These are phyloP conservation scores for Lachnellula hyalina DNA, from an alignment of 2,329 filamentous ascomycete species.

Conservation along the genomic window DNA sequence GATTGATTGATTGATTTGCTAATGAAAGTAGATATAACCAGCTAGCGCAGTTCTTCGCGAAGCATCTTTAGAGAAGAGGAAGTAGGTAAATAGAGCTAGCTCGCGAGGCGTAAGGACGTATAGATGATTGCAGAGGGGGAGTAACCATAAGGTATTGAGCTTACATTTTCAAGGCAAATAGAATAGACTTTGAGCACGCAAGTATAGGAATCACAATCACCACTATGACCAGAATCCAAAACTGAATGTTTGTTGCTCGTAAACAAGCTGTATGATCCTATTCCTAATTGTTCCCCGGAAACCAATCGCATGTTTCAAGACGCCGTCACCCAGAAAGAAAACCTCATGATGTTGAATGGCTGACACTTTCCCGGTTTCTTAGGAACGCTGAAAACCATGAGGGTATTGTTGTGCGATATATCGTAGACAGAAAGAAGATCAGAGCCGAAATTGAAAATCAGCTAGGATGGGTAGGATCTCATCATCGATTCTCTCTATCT, in stretches of 20 bases:
- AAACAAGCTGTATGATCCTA: not conserved
- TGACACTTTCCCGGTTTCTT: not conserved
- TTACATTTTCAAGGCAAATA: not conserved
- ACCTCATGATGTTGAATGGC: not conserved
- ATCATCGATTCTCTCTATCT: slow-evolving; percentile 22
- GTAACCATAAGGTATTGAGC: no score
- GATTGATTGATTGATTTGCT: not conserved
- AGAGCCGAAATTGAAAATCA: slow-evolving; percentile 1
- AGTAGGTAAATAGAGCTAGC: not conserved
- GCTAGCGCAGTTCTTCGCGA: slow-evolving; percentile 16
- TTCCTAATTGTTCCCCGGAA: not conserved
- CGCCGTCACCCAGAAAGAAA: not conserved
- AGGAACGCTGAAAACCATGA: not conserved
- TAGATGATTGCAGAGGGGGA: not conserved
- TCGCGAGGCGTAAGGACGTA: not conserved
- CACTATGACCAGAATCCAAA: not conserved
- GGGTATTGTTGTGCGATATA: not conserved
- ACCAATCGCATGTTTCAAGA: not conserved
- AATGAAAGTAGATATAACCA: slow-evolving; percentile 18
- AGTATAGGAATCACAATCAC: not conserved
- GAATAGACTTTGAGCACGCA: not conserved
- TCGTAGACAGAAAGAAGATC: not conserved
- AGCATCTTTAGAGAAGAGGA: slow-evolving; percentile 7
- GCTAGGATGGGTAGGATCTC: slow-evolving; percentile 6
- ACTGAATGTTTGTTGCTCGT: not conserved